Evolutionary conservation across 148 eudicot species (phyloP).

Genomic region (Heliosperma pusillum): DNA sequence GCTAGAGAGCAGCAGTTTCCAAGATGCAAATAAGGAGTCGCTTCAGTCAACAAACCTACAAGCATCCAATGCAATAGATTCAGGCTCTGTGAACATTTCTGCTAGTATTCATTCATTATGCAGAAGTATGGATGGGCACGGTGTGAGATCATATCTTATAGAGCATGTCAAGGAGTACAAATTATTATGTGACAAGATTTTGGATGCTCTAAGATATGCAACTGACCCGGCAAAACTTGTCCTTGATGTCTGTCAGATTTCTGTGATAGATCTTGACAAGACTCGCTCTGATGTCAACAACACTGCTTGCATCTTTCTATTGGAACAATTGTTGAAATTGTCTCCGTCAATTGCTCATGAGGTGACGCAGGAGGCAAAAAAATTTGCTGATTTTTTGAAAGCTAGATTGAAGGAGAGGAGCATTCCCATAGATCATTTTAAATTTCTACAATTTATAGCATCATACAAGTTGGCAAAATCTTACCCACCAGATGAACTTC

Average conservation of each 20-base stretch:
- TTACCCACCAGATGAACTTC: constrained; percentile 18
- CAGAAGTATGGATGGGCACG: constrained; percentile 26
- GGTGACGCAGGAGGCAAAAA: constrained; percentile 17
- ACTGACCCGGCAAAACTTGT: constrained; percentile 44
- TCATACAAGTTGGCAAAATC: constrained; percentile 16
- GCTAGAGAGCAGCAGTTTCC: constrained; percentile 9
- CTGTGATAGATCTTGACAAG: constrained; percentile 9
- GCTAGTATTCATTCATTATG: constrained; percentile 13
- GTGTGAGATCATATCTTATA: constrained; percentile 27
- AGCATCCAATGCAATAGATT: neutral
- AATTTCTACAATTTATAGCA: constrained; percentile 26
- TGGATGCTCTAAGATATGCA: constrained; percentile 30
- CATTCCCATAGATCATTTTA: neutral
- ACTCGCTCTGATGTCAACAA: neutral
- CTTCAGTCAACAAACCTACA: neutral
- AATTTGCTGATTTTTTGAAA: constrained; percentile 17
- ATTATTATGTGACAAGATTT: constrained; percentile 18
- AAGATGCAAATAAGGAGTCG: neutral
- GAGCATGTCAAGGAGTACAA: constrained; percentile 18
- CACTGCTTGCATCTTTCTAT: constrained; percentile 17
- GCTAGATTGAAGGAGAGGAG: constrained; percentile 2
- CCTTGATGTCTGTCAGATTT: constrained; percentile 34
- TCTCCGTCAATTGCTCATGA: constrained; percentile 24
- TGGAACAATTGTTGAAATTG: constrained; percentile 28
- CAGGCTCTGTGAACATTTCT: neutral